These are phyloP conservation scores for Kazachstania africana DNA, from an alignment of 805 yeast species.

Conservation along the genomic window DNA sequence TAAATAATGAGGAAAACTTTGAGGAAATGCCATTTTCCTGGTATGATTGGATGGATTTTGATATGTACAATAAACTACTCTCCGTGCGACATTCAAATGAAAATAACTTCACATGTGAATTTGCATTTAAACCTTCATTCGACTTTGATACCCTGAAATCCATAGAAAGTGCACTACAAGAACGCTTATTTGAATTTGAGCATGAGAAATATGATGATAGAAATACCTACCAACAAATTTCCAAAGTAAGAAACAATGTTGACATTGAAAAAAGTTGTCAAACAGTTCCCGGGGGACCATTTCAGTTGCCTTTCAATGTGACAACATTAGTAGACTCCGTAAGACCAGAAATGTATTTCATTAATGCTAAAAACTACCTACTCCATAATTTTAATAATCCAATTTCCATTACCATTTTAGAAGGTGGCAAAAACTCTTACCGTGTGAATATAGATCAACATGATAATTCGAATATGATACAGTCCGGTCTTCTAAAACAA, in stretches of 20 bases:
- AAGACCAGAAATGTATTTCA: slow-evolving; percentile 24
- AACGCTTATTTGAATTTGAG: slow-evolving; percentile 12
- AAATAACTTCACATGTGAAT: slow-evolving; percentile 9
- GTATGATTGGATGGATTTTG: slow-evolving; percentile 47
- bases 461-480: slow-evolving; percentile 11
- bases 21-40: slow-evolving; percentile 37
- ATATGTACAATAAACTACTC: slow-evolving; percentile 29
- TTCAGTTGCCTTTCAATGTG: slow-evolving; percentile 9
- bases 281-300: neutral
- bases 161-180: slow-evolving; percentile 12
- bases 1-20: neutral
- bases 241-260: neutral
- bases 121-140: slow-evolving; percentile 12
- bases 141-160: slow-evolving; percentile 5
- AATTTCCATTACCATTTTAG: slow-evolving; percentile 17
- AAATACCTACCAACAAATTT: slow-evolving; percentile 8
- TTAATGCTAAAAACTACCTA: slow-evolving; percentile 20
- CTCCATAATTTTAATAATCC: slow-evolving; percentile 13
- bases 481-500: slow-evolving; percentile 13
- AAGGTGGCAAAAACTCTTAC: slow-evolving; percentile 10
- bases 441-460: slow-evolving; percentile 8
- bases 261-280: neutral
- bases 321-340: slow-evolving; percentile 10
- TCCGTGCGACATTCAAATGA: slow-evolving; percentile 9
- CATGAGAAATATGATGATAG: slow-evolving; percentile 13